Evolutionary conservation across 2,329 filamentous ascomycete species (phyloP).

Genomic region (Pestalotiopsis fici): DNA sequence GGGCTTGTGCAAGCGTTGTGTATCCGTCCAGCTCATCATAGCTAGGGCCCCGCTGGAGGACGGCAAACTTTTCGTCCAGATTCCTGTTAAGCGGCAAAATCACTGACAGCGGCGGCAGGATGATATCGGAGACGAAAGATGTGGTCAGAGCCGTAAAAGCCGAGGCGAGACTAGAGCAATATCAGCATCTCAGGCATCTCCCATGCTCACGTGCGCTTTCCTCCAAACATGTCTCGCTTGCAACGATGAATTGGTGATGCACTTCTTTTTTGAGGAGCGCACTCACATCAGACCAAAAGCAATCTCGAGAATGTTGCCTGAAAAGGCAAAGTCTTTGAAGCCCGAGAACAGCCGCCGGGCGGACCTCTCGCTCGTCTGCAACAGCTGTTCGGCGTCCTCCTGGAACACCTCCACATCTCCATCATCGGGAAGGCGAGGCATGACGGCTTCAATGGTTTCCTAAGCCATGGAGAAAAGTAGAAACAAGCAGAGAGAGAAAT

Average conservation of each 20-base stretch:
- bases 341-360: conserved; percentile 58
- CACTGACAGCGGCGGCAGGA: conserved; percentile 70
- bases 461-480: neutral
- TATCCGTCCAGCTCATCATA: conserved; percentile 57
- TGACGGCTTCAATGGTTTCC: neutral
- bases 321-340: conserved; percentile 72
- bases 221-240: too few species aligned
- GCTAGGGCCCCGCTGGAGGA: conserved; percentile 59
- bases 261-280: too few species aligned
- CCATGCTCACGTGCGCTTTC: too few species aligned
- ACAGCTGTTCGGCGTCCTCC: conserved; percentile 32
- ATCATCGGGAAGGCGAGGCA: conserved; percentile 3
- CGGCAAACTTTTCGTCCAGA: conserved; percentile 73
- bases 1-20: conserved; percentile 69
- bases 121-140: conserved; percentile 69
- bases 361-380: conserved; percentile 46
- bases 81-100: conserved; percentile 71
- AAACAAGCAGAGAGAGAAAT: neutral
- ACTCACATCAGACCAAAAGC: conserved; percentile 73
- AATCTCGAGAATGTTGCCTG: conserved; percentile 75
- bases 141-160: conserved; percentile 73
- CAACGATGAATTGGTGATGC: neutral
- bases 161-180: conserved; percentile 59
- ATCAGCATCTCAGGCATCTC: neutral
- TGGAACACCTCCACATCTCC: conserved; percentile 32